These are phyloP conservation scores for Sordaria brevicollis DNA, from an alignment of 495 filamentous ascomycete species.

Conservation along the genomic window DNA sequence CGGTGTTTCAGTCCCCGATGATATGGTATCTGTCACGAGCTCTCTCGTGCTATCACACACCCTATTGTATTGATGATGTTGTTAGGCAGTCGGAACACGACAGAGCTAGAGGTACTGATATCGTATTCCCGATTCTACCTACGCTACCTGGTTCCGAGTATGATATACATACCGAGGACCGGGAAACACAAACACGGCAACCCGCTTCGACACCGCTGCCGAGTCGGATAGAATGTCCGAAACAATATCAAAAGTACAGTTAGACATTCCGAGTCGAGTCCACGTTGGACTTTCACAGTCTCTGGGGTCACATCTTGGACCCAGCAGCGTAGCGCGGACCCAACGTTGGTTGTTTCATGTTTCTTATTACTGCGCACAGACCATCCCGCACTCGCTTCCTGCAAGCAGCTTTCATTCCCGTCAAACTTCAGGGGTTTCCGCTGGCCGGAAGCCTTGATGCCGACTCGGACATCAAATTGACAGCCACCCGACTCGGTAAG, in stretches of 20 bases:
- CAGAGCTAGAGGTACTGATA: background rate
- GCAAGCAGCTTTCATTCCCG: background rate
- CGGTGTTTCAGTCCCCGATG: background rate
- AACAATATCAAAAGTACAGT: background rate
- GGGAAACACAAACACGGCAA: background rate
- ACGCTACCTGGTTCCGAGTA: background rate
- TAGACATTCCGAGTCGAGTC: background rate
- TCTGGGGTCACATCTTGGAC: background rate
- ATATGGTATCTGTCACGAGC: background rate
- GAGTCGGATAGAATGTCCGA: background rate
- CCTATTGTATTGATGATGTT: background rate
- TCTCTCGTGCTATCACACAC: no score
- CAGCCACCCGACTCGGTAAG: background rate
- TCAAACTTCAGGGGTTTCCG: background rate
- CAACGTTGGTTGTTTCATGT: constrained; percentile 6
- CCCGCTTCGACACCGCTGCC: background rate
- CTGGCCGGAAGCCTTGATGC: background rate
- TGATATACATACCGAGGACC: background rate
- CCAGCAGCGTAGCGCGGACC: background rate
- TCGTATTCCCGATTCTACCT: background rate
- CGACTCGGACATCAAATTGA: background rate
- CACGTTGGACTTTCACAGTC: background rate
- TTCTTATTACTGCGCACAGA: constrained; percentile 5
- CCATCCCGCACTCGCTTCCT: constrained; percentile 1
- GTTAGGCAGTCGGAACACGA: background rate